Evolutionary conservation across 176 grass and related monocot species (phyloP).

Genomic region (Musa beccarii): DNA sequence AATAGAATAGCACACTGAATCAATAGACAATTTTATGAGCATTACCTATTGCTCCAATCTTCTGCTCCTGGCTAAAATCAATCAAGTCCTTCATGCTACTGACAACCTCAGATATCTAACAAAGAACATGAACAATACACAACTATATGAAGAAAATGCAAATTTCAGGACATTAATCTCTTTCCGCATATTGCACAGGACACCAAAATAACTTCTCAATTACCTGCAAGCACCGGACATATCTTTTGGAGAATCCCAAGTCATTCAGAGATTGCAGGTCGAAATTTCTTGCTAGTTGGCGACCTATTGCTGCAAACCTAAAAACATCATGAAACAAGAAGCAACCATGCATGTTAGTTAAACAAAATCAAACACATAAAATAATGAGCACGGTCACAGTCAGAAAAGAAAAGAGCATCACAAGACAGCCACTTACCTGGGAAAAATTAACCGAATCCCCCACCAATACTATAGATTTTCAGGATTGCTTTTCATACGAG

Average conservation of each 20-base stretch:
- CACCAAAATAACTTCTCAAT: not conserved
- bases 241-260: conserved; percentile 97
- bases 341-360: not conserved
- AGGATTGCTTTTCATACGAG: no score
- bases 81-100: conserved; percentile 99
- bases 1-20: not conserved
- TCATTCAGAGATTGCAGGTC: conserved; percentile 82
- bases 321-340: not conserved
- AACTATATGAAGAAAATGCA: conserved; percentile 1
- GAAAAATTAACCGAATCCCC: no score
- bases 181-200: not conserved
- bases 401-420: no score
- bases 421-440: no score
- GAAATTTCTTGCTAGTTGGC: conserved; percentile 76
- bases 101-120: conserved; percentile 92
- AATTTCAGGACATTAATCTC: not conserved
- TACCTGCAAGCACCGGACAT: conserved; percentile 91
- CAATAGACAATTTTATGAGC: not conserved
- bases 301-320: conserved; percentile 73
- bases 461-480: no score
- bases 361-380: not conserved
- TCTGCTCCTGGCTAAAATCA: conserved; percentile 75
- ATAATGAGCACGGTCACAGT: not conserved
- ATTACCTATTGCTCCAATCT: conserved; percentile 74
- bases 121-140: conserved; percentile 1